These are phyloP conservation scores for Candida sphagnicola DNA, from an alignment of 805 yeast genomes.

Conservation along the genomic window DNA sequence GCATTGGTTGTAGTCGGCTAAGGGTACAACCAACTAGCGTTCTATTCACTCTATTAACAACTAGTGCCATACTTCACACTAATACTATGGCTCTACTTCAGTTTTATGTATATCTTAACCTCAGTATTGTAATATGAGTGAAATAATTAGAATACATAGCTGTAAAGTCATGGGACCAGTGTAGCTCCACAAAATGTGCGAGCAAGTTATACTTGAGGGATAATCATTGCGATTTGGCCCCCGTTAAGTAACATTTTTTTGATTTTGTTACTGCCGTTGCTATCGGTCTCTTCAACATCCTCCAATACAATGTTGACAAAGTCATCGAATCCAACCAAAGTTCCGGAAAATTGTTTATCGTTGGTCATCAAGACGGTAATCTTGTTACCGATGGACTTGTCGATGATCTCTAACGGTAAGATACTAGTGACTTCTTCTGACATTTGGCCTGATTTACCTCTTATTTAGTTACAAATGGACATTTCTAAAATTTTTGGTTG, in stretches of 20 bases:
- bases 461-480: too few relatives aligned
- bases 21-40: too few relatives aligned
- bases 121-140: too few relatives aligned
- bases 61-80: too few relatives aligned
- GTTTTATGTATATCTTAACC: too few relatives aligned
- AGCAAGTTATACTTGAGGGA: conserved; percentile 13
- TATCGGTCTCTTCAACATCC: conserved; percentile 63
- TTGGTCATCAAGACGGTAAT: conserved; percentile 66
- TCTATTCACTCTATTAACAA: too few relatives aligned
- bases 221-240: conserved; percentile 65
- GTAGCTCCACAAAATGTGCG: too few relatives aligned
- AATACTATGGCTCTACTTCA: too few relatives aligned
- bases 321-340: conserved; percentile 89
- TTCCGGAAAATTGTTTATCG: conserved; percentile 81
- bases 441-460: neutral
- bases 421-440: conserved; percentile 14
- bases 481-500: too few relatives aligned
- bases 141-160: too few relatives aligned
- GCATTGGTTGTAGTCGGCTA: too few relatives aligned
- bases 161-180: too few relatives aligned
- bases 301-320: conserved; percentile 88
- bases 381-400: conserved; percentile 76
- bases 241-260: conserved; percentile 69
- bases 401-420: conserved; percentile 82
- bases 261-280: conserved; percentile 39